Percentiles rank a stretch among this genome's conserved stretches.
These are phyloP conservation scores for Solanum hybrid DNA, from an alignment of 305 asterid species.

Conservation along the genomic window DNA sequence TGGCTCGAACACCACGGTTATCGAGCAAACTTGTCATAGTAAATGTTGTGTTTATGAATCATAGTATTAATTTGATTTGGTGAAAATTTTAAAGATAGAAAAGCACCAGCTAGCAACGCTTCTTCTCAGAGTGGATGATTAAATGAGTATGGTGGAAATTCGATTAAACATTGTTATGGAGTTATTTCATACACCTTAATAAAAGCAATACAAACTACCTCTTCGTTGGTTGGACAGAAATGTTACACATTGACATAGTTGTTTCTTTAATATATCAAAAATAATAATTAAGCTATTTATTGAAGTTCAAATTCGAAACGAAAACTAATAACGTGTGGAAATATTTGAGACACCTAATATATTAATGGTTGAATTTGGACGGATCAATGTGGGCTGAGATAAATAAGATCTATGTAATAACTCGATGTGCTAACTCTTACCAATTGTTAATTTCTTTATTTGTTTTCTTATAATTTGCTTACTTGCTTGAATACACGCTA, in stretches of 20 bases:
- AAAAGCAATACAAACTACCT: background rate
- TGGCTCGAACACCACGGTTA: background rate
- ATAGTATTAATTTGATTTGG: background rate
- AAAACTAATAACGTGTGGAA: background rate
- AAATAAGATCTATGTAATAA: background rate
- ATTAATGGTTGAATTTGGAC: background rate
- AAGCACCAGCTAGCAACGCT: background rate
- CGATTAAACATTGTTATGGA: background rate
- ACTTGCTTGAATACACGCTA: background rate
- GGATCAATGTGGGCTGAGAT: background rate
- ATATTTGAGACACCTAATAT: background rate
- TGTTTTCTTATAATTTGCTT: background rate
- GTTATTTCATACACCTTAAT: background rate
- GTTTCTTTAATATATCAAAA: background rate
- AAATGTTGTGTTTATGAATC: background rate
- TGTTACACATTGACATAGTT: background rate
- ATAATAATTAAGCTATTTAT: background rate
- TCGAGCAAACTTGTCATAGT: background rate
- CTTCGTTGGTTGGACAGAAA: background rate
- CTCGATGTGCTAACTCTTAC: background rate
- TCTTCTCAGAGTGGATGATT: background rate
- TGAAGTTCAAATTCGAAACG: background rate
- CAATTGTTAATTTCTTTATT: background rate
- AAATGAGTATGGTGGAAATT: background rate
- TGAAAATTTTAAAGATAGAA: background rate